A percentile compares a stretch with the other conserved stretches of the same genome.
phyloP scores from a whole-genome alignment of 2,329 filamentous ascomycete species.

The Drechslera avenae region DNA sequence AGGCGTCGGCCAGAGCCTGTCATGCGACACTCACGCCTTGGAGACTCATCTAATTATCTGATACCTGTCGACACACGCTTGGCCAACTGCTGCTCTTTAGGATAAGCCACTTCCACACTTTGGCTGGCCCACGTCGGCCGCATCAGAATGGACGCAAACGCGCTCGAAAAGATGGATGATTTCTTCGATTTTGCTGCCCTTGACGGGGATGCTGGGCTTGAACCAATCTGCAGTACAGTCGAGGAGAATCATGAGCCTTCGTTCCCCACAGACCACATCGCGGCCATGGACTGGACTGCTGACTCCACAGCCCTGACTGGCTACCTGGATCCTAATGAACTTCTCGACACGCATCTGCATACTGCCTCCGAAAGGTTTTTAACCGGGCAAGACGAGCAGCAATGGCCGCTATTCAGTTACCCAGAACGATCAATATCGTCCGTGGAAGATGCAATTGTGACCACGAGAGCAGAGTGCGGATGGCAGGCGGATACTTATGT shows the following conservation, averaged over 20 bases:
- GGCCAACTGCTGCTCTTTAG: constrained; percentile 12
- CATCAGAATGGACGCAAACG: constrained; percentile 20
- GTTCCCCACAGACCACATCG: constrained; percentile 9
- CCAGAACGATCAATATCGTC: neutral
- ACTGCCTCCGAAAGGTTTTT: neutral
- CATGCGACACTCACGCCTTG: constrained; percentile 20
- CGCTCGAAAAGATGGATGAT: constrained; percentile 34
- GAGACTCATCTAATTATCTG: constrained; percentile 1
- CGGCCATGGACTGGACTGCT: constrained; percentile 36
- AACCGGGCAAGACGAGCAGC: neutral
- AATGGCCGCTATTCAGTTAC: constrained; percentile 6
- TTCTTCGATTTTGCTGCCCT: constrained; percentile 46
- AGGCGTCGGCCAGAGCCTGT: constrained; percentile 16
- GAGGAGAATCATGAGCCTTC: constrained; percentile 1
- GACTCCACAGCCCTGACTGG: constrained; percentile 12
- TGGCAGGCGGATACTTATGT: neutral
- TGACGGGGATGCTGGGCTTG: constrained; percentile 25
- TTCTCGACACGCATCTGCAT: constrained; percentile 8
- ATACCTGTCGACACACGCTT: constrained; percentile 4
- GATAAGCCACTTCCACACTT: constrained; percentile 20
- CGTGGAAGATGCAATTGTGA: neutral
- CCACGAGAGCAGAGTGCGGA: neutral
- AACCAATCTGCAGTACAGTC: neutral
- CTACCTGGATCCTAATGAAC: neutral
- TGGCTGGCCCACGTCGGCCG: constrained; percentile 4